These are phyloP conservation scores for Tilletiopsis washingtonensis DNA, from an alignment of 1,284 basidiomycete species.

Conservation along the genomic window DNA sequence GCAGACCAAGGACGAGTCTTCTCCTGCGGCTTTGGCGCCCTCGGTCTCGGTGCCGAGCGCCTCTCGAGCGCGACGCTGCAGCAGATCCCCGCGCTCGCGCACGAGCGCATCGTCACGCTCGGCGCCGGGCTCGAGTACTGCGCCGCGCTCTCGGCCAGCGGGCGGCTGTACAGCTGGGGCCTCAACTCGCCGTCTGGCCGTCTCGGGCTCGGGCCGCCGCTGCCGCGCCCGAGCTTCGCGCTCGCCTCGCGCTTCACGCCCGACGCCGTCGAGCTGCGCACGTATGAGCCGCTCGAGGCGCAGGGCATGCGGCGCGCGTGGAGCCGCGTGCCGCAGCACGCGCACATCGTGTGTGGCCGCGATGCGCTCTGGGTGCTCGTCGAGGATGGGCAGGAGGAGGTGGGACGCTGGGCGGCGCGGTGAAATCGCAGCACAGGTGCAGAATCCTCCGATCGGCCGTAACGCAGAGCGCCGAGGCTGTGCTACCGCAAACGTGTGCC, in stretches of 20 bases:
- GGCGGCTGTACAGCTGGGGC: constrained; percentile 1
- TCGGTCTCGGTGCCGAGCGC: constrained; percentile 1
- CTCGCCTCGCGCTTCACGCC: constrained; percentile 6
- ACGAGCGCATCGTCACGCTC: too few relatives aligned
- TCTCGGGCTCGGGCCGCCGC: not conserved
- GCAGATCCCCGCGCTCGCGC: not conserved
- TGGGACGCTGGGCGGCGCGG: constrained; percentile 11
- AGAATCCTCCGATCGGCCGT: too few relatives aligned
- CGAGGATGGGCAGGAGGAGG: constrained; percentile 9
- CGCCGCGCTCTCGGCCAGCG: not conserved
- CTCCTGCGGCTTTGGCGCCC: constrained; percentile 6
- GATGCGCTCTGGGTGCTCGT: constrained; percentile 8
- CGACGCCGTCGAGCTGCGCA: constrained; percentile 4
- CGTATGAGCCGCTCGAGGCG: constrained; percentile 3
- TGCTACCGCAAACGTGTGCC: too few relatives aligned
- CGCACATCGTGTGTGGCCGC: constrained; percentile 3
- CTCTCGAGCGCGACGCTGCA: not conserved
- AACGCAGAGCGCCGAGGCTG: too few relatives aligned
- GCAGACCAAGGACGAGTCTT: constrained; percentile 6
- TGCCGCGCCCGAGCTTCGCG: constrained; percentile 7
- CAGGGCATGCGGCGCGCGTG: not conserved
- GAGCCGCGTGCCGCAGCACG: constrained; percentile 2
- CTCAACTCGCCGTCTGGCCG: not conserved
- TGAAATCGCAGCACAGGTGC: too few relatives aligned
- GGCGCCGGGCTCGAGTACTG: constrained; percentile 3